Conservation (phyloP, 441 rosid species). For the Metrosideros polymorpha region DNA sequence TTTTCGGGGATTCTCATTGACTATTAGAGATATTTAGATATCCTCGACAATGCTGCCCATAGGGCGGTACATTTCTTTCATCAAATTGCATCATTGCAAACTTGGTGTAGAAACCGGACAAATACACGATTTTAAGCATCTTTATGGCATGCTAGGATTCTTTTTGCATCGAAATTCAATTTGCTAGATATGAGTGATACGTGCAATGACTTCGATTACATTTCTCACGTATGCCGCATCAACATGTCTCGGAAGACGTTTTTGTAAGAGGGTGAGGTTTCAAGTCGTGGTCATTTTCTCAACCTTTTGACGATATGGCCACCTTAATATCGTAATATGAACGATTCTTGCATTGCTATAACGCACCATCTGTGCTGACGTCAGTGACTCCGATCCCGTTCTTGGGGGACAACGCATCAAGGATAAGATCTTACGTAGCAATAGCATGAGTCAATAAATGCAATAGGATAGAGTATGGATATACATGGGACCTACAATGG, state of each 20-base stretch:
- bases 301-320: background rate
- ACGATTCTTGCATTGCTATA: background rate
- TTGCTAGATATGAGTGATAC: background rate
- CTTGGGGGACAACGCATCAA: too few species aligned
- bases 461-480: background rate
- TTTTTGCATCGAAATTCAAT: background rate
- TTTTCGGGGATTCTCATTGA: slow-evolving; percentile 82
- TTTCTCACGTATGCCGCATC: background rate
- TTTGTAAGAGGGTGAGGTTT: background rate
- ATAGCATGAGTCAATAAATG: background rate
- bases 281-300: background rate
- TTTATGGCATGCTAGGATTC: background rate
- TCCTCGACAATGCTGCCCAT: slow-evolving; percentile 43
- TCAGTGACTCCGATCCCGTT: background rate
- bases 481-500: background rate
- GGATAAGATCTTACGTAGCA: background rate
- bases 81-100: background rate
- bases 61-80: background rate
- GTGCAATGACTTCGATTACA: background rate
- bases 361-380: background rate
- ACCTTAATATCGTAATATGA: background rate
- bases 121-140: background rate
- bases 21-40: too few species aligned
- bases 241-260: background rate
- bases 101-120: background rate